Evolutionary conservation across 2,329 filamentous ascomycete genomes (phyloP).

Genomic region (Ascochyta lentis): DNA sequence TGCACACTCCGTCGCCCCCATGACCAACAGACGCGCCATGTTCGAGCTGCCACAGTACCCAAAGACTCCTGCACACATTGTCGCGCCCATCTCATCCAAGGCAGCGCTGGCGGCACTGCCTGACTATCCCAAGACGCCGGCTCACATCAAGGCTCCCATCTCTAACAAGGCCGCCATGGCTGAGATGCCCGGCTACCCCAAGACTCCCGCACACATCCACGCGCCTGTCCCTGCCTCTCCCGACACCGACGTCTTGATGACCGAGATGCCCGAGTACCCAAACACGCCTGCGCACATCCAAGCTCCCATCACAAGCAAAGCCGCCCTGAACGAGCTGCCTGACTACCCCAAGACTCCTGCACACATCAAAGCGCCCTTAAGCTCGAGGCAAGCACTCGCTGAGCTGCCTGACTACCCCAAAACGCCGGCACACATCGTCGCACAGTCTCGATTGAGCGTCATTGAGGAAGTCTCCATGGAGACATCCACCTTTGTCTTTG

Average conservation of each 20-base stretch:
- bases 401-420: constrained; percentile 28
- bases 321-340: constrained; percentile 31
- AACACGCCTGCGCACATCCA: constrained; percentile 27
- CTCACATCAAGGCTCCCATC: constrained; percentile 30
- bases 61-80: constrained; percentile 32
- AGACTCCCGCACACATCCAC: constrained; percentile 28
- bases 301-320: constrained; percentile 25
- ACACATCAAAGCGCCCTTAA: constrained; percentile 30
- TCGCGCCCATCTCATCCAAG: constrained; percentile 24
- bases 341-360: constrained; percentile 33
- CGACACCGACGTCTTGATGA: constrained; percentile 14
- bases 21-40: constrained; percentile 21
- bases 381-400: constrained; percentile 28
- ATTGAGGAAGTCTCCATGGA: constrained; percentile 15
- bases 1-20: constrained; percentile 21
- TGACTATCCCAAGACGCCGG: constrained; percentile 34
- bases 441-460: constrained; percentile 7
- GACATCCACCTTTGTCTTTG: constrained; percentile 2
- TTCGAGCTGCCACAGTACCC: constrained; percentile 29
- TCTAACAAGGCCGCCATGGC: constrained; percentile 23
- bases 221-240: constrained; percentile 10
- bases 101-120: constrained; percentile 28
- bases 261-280: constrained; percentile 23
- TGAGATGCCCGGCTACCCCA: constrained; percentile 32
- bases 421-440: constrained; percentile 15